These are phyloP conservation scores for Tetradesmus lagerheimii DNA, from an alignment of 139 green algal species.

Conservation along the genomic window DNA sequence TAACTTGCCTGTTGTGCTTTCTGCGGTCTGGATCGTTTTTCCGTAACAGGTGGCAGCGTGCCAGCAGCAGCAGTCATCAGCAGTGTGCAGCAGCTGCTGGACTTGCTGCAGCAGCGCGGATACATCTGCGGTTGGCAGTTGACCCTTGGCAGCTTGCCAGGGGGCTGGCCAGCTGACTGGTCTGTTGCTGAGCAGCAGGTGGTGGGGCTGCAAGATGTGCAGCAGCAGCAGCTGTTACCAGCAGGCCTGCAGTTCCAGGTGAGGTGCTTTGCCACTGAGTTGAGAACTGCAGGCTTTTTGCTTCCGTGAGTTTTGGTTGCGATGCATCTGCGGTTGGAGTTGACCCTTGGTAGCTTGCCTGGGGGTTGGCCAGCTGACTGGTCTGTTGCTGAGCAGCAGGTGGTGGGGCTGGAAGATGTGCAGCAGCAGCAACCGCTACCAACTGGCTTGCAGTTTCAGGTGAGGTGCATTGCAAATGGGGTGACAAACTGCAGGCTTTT, in stretches of 20 bases:
- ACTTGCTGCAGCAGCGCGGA: slow-evolving; percentile 33
- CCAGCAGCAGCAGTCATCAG: background rate
- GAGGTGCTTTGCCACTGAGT: too few relatives aligned
- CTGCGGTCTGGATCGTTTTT: too few relatives aligned
- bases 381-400: slow-evolving; percentile 40
- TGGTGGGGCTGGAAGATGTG: slow-evolving; percentile 25
- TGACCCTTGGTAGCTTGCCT: slow-evolving; percentile 54
- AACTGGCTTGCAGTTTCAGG: slow-evolving; percentile 3
- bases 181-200: slow-evolving; percentile 43
- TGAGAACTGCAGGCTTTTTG: too few relatives aligned
- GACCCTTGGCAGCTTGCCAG: slow-evolving; percentile 52
- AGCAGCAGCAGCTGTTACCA: background rate
- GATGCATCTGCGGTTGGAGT: slow-evolving; percentile 62
- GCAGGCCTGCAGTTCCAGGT: slow-evolving; percentile 16
- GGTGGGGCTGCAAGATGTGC: background rate
- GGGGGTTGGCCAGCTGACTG: slow-evolving; percentile 62
- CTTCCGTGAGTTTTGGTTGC: too few relatives aligned
- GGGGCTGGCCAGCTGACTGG: slow-evolving; percentile 61
- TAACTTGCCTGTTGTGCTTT: too few relatives aligned
- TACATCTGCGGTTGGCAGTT: slow-evolving; percentile 66
- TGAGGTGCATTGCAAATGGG: too few relatives aligned
- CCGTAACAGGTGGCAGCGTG: background rate
- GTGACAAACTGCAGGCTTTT: too few relatives aligned
- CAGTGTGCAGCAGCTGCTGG: slow-evolving; percentile 41
- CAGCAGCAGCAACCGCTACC: background rate